These are phyloP conservation scores for Saccharomyces hybrid DNA, from an alignment of 1,139 yeast species.

Conservation along the genomic window DNA sequence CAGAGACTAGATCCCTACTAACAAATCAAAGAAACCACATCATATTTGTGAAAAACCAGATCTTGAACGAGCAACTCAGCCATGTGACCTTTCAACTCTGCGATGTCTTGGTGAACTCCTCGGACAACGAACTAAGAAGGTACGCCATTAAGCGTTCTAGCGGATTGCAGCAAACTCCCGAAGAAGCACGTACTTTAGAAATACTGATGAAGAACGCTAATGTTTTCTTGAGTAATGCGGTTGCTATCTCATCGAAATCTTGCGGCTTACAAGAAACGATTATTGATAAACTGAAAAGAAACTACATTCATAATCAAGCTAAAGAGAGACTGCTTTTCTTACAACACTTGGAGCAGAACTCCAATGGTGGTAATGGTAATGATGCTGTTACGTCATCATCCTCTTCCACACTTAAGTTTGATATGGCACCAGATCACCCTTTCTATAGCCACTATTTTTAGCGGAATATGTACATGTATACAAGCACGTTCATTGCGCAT, in stretches of 20 bases:
- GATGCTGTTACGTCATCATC: neutral
- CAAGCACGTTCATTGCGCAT: neutral
- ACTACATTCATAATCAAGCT: slow-evolving; percentile 26
- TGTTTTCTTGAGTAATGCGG: slow-evolving; percentile 21
- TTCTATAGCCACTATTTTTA: neutral
- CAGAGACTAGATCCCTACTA: slow-evolving; percentile 12
- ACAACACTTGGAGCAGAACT: slow-evolving; percentile 4
- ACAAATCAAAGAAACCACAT: slow-evolving; percentile 13
- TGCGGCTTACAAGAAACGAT: slow-evolving; percentile 30
- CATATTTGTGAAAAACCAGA: slow-evolving; percentile 9
- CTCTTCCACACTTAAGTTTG: neutral
- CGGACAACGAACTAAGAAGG: slow-evolving; percentile 26
- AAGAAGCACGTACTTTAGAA: slow-evolving; percentile 7
- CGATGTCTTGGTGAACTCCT: slow-evolving; percentile 19
- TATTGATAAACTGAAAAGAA: slow-evolving; percentile 27
- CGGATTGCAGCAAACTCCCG: slow-evolving; percentile 1
- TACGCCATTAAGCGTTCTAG: slow-evolving; percentile 11
- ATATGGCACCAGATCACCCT: neutral
- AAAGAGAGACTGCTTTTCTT: slow-evolving; percentile 10
- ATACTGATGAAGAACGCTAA: slow-evolving; percentile 23
- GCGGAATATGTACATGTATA: neutral
- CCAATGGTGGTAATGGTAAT: neutral
- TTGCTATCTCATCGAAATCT: slow-evolving; percentile 20
- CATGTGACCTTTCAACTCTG: slow-evolving; percentile 24
- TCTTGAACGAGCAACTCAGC: slow-evolving; percentile 18